These are phyloP conservation scores for Alternaria burnsii DNA, from an alignment of 2,329 filamentous ascomycete genomes.

Conservation along the genomic window DNA sequence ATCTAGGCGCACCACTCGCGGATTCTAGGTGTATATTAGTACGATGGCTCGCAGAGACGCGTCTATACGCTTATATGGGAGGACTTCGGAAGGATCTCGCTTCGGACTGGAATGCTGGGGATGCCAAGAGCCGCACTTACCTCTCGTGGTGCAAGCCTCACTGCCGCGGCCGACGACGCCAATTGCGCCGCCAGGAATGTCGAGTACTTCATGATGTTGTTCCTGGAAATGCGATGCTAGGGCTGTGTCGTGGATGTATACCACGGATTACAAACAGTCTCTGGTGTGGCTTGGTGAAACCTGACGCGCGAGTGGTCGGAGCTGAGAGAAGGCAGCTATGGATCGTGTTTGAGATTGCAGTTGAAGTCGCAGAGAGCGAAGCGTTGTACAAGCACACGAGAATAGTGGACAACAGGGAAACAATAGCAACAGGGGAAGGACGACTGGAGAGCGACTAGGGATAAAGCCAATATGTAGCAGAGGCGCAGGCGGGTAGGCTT, in stretches of 20 bases:
- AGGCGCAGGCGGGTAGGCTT: conserved; percentile 6
- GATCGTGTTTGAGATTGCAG: conserved; percentile 4
- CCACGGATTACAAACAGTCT: background rate
- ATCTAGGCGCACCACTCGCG: conserved; percentile 59
- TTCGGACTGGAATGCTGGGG: conserved; percentile 21
- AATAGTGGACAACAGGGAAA: conserved; percentile 7
- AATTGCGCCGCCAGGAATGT: conserved; percentile 40
- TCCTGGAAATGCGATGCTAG: background rate
- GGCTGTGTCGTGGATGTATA: conserved; percentile 19
- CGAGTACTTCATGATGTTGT: conserved; percentile 42
- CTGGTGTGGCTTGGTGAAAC: conserved; percentile 12
- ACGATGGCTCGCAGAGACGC: background rate
- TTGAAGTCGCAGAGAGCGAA: conserved; percentile 3
- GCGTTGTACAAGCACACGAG: background rate
- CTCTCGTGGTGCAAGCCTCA: conserved; percentile 44
- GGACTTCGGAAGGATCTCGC: conserved; percentile 23
- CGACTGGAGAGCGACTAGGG: conserved; percentile 8
- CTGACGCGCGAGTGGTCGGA: conserved; percentile 28
- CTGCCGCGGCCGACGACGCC: conserved; percentile 39
- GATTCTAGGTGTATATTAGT: conserved; percentile 42
- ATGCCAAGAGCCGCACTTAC: conserved; percentile 45
- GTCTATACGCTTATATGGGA: conserved; percentile 1
- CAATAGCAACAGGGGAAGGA: conserved; percentile 2
- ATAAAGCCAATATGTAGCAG: conserved; percentile 2
- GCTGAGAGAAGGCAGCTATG: conserved; percentile 1